phyloP scores from a whole-genome alignment of 1,284 basidiomycete species.

The Coniferiporia sulphurascens region DNA sequence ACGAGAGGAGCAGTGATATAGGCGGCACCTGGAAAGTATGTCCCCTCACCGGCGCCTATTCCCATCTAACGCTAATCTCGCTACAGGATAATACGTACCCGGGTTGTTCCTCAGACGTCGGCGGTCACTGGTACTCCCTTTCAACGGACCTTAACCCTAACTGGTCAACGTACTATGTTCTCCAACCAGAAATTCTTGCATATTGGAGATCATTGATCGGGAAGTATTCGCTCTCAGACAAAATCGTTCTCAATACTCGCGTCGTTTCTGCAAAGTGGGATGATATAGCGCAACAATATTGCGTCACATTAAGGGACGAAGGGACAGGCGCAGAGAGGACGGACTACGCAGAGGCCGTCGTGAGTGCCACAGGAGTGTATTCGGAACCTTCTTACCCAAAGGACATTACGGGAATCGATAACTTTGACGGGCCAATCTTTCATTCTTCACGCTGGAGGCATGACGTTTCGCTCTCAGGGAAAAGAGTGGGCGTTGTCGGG shows the following conservation, averaged over 20 bases:
- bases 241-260: slow-evolving; percentile 38
- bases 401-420: slow-evolving; percentile 38
- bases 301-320: slow-evolving; percentile 34
- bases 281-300: slow-evolving; percentile 34
- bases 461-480: slow-evolving; percentile 46
- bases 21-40: slow-evolving; percentile 53
- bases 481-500: slow-evolving; percentile 57
- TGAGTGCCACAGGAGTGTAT: slow-evolving; percentile 24
- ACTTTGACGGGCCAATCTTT: slow-evolving; percentile 47
- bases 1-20: slow-evolving; percentile 39
- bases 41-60: slow-evolving; percentile 4
- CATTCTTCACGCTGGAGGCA: slow-evolving; percentile 58
- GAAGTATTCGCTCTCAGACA: slow-evolving; percentile 32
- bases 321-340: slow-evolving; percentile 15
- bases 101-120: slow-evolving; percentile 52
- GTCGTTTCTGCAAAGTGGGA: slow-evolving; percentile 44
- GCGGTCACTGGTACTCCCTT: slow-evolving; percentile 52
- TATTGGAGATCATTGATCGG: slow-evolving; percentile 47
- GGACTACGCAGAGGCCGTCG: slow-evolving; percentile 21
- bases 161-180: slow-evolving; percentile 41
- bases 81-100: slow-evolving; percentile 33
- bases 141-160: slow-evolving; percentile 50
- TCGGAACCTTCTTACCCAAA: slow-evolving; percentile 40
- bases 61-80: slow-evolving; percentile 15
- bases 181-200: slow-evolving; percentile 44